phyloP scores from a whole-genome alignment of 73 alveolate genomes.

The Symbiodinium pilosum region DNA sequence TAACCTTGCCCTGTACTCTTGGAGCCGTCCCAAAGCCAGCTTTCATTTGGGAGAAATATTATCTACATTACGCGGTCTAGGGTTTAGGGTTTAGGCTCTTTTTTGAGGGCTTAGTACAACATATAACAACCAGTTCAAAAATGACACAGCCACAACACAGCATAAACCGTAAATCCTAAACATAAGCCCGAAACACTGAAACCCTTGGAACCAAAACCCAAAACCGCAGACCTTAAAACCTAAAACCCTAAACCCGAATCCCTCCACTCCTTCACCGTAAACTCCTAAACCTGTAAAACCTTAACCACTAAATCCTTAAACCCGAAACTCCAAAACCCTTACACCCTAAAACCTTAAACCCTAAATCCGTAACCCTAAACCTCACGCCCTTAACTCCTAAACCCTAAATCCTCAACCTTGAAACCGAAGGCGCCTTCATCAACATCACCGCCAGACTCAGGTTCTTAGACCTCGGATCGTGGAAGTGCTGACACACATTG shows the following conservation, averaged over 20 bases:
- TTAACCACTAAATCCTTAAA: background rate
- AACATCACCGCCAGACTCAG: slow-evolving; percentile 87
- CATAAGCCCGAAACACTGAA: background rate
- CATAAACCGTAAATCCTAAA: background rate
- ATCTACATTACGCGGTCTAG: too few relatives aligned
- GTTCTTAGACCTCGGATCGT: slow-evolving; percentile 46
- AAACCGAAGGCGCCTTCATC: slow-evolving; percentile 42
- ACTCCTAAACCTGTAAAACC: too few relatives aligned
- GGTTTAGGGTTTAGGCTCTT: too few relatives aligned
- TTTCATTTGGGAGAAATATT: too few relatives aligned
- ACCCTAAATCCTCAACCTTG: background rate
- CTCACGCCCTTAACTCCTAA: too few relatives aligned
- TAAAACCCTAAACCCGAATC: too few relatives aligned
- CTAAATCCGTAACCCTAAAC: too few relatives aligned
- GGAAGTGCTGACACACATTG: background rate
- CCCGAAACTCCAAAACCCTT: background rate
- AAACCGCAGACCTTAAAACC: background rate
- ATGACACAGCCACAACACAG: background rate
- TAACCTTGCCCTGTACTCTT: too few relatives aligned
- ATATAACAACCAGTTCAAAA: too few relatives aligned
- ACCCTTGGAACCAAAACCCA: background rate
- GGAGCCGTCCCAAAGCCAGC: too few relatives aligned
- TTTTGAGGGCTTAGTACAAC: too few relatives aligned
- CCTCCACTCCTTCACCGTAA: too few relatives aligned
- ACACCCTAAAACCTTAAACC: background rate